Evolutionary conservation across 345 rosid species (phyloP).

Genomic region (Euphorbia lathyris): DNA sequence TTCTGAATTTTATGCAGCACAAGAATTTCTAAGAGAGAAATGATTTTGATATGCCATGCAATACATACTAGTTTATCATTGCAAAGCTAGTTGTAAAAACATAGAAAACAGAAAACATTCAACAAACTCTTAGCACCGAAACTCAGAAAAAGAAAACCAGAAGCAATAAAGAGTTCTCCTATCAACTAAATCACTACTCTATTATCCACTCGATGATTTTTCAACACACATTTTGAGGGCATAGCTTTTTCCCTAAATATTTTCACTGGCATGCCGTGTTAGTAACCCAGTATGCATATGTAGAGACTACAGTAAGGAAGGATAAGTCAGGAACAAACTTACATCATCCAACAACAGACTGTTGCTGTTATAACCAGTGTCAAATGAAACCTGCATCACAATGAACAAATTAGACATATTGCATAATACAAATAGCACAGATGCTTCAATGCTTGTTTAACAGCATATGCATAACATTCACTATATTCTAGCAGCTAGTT

Average conservation of each 20-base stretch:
- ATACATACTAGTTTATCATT: background rate
- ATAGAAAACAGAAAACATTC: background rate
- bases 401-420: background rate
- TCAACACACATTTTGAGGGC: background rate
- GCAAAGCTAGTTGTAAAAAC: background rate
- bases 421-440: background rate
- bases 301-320: background rate
- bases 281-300: background rate
- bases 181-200: background rate
- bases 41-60: background rate
- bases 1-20: background rate
- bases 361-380: slow-evolving; percentile 93
- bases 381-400: slow-evolving; percentile 62
- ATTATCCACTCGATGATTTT: background rate
- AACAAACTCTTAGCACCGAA: background rate
- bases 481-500: background rate
- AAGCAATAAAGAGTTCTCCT: background rate
- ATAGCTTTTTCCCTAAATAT: background rate
- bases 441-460: background rate
- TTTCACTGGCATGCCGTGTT: background rate
- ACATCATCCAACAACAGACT: slow-evolving; percentile 99
- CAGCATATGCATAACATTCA: background rate
- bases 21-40: background rate
- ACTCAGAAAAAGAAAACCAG: background rate
- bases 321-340: slow-evolving; percentile 17